Percentiles rank a stretch among this genome's conserved stretches.
Conservation (phyloP, 306 rosid genomes). For the Myrica gale region DNA sequence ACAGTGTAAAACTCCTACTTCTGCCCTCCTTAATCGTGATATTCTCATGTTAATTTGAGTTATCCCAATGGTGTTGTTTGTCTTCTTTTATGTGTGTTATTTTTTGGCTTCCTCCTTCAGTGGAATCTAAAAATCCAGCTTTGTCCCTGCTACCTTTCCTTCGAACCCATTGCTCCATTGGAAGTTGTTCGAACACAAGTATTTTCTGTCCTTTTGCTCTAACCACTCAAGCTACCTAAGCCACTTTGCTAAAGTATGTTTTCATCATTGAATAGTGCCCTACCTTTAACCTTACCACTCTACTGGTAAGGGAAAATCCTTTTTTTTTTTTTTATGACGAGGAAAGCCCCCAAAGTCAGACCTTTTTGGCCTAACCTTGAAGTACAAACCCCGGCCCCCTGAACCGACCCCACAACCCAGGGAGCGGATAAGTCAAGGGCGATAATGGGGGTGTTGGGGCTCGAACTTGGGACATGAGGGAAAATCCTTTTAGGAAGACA, state of each 20-base stretch:
- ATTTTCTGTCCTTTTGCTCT: constrained; percentile 10
- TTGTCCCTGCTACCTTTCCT: neutral
- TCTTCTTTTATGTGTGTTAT: neutral
- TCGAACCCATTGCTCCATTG: neutral
- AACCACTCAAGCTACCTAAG: constrained; percentile 8
- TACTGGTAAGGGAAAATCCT: too few relatives aligned
- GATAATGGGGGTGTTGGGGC: too few relatives aligned
- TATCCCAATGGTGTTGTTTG: neutral
- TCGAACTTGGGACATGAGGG: too few relatives aligned
- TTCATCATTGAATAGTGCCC: neutral
- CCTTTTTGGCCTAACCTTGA: too few relatives aligned
- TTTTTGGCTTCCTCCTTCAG: neutral
- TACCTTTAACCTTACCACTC: neutral
- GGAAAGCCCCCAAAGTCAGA: too few relatives aligned
- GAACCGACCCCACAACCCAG: too few relatives aligned
- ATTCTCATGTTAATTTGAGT: neutral
- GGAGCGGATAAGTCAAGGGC: too few relatives aligned
- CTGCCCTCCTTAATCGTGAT: neutral
- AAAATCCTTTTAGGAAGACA: too few relatives aligned
- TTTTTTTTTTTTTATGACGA: too few relatives aligned
- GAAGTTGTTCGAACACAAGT: constrained; percentile 10
- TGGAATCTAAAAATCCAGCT: neutral
- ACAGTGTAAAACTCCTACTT: neutral
- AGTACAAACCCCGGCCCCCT: too few relatives aligned
- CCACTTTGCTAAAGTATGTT: constrained; percentile 6